A percentile compares a stretch with the other conserved stretches of the same genome.
These are phyloP conservation scores for Phtheirospermum japonicum DNA, from an alignment of 257 asterid genomes.

Conservation along the genomic window DNA sequence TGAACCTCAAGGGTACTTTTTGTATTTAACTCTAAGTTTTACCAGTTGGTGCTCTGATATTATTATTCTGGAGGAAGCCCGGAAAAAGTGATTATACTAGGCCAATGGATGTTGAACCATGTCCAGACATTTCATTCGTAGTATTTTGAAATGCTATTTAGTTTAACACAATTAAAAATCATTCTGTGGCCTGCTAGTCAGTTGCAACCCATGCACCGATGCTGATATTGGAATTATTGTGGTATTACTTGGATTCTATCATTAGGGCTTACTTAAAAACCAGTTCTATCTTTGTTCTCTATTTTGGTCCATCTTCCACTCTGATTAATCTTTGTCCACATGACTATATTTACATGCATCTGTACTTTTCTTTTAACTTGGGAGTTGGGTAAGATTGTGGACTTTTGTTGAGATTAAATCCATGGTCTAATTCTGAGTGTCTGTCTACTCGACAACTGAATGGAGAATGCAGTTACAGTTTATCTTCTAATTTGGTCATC, in stretches of 20 bases:
- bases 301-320: constrained; percentile 9
- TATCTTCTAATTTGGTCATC: constrained; percentile 4
- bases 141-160: neutral
- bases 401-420: constrained; percentile 5
- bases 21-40: too few species aligned
- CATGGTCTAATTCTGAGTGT: constrained; percentile 12
- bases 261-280: neutral
- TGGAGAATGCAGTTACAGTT: constrained; percentile 4
- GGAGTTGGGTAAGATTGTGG: constrained; percentile 12
- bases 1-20: too few species aligned
- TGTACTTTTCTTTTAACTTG: constrained; percentile 19
- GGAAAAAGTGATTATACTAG: constrained; percentile 4
- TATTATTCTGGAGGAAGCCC: neutral
- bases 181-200: neutral
- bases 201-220: constrained; percentile 6
- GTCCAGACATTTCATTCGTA: neutral
- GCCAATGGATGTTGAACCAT: constrained; percentile 5
- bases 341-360: constrained; percentile 5
- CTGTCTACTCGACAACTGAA: constrained; percentile 2
- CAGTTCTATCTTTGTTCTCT: constrained; percentile 2
- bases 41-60: too few species aligned
- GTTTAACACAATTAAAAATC: neutral
- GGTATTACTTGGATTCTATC: constrained; percentile 10
- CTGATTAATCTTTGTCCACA: neutral
- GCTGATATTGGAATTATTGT: too few species aligned